phyloP scores from a whole-genome alignment of 768 basidiomycete species.

The Termitomyces sp. region DNA sequence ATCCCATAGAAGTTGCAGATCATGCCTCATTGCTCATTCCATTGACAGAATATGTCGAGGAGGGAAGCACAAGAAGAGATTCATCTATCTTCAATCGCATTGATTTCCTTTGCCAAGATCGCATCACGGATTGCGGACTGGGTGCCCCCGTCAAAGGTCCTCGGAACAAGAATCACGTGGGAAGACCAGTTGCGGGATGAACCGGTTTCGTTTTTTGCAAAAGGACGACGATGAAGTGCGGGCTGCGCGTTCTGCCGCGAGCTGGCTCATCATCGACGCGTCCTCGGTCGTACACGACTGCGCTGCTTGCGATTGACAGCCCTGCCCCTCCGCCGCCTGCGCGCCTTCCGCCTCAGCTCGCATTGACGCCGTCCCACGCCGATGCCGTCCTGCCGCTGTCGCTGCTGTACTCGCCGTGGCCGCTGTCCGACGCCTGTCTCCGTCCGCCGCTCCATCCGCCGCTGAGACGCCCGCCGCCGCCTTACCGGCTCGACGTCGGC shows the following conservation, averaged over 20 bases:
- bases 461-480: background rate
- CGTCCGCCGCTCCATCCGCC: background rate
- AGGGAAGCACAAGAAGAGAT: no score
- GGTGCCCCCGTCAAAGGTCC: no score
- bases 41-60: no score
- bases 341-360: background rate
- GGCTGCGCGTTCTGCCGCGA: background rate
- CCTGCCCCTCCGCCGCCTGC: background rate
- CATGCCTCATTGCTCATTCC: no score
- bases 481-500: conserved; percentile 61
- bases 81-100: no score
- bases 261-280: background rate
- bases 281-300: background rate
- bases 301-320: background rate
- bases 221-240: background rate
- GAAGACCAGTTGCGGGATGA: background rate
- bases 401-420: background rate
- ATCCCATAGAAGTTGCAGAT: no score
- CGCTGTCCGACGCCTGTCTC: background rate
- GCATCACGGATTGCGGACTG: no score
- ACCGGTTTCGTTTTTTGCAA: background rate
- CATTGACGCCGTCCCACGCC: background rate
- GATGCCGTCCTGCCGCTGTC: background rate
- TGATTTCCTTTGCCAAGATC: no score
- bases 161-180: background rate